These are phyloP conservation scores for Chytriomyces sp. DNA, from an alignment of 192 early-diverging fungal genomes.

Conservation along the genomic window DNA sequence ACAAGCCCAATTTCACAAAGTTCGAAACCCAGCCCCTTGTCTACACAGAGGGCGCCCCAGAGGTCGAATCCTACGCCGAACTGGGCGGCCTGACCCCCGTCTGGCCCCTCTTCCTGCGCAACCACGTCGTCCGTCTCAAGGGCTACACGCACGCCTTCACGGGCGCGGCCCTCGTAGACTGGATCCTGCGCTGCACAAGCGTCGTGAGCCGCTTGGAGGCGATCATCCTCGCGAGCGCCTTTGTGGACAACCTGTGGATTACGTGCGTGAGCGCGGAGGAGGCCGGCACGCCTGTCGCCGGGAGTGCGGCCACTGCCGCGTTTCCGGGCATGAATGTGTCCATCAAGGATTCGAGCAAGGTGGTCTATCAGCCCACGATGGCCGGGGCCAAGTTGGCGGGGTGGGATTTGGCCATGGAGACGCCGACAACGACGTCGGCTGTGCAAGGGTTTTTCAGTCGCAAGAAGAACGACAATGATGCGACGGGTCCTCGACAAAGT, in stretches of 20 bases:
- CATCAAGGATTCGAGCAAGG: constrained; percentile 26
- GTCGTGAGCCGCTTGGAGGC: constrained; percentile 32
- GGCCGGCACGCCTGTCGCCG: background rate
- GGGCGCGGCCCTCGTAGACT: constrained; percentile 34
- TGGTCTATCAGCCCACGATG: constrained; percentile 38
- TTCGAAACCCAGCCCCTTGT: constrained; percentile 6
- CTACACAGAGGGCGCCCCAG: constrained; percentile 15
- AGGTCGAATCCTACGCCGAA: background rate
- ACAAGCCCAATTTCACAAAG: constrained; percentile 10
- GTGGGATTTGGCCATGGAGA: constrained; percentile 31
- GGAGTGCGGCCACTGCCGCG: background rate
- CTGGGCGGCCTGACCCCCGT: constrained; percentile 2
- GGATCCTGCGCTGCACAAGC: constrained; percentile 34
- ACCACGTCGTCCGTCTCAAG: constrained; percentile 31
- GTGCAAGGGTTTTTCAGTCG: constrained; percentile 10
- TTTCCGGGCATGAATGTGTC: background rate
- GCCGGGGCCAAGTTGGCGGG: constrained; percentile 24
- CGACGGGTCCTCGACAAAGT: background rate
- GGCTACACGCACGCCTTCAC: constrained; percentile 38
- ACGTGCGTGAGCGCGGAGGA: constrained; percentile 9
- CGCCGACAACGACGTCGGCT: constrained; percentile 10
- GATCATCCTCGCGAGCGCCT: constrained; percentile 22
- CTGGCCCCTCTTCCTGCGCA: constrained; percentile 29
- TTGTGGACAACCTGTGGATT: constrained; percentile 38
- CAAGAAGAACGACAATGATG: constrained; percentile 3